Base-by-base conservation (phyloP, 306 rosid genomes). In the Sphenostylis stenocarpa region DNA sequence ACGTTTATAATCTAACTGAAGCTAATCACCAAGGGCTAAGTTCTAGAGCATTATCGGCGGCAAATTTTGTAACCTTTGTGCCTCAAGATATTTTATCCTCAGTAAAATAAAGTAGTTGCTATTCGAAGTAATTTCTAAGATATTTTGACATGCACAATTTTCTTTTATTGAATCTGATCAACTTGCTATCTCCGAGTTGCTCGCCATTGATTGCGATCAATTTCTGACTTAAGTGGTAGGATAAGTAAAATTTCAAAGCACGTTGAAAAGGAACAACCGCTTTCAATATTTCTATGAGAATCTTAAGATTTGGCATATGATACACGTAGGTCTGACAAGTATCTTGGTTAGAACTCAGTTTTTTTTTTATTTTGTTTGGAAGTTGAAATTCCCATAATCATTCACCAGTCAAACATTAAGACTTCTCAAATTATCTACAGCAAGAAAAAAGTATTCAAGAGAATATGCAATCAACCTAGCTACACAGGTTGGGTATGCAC, bases 401-500 rank as follows among this genome's bases (percentile, higher is more conserved):
- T 69, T 81, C 74, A 49, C 39, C 72, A 76, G 17, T 64, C 76
- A 77, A 43, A 61, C 72, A 77, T 73, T 5, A 29, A 57, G 28
- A 21, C 67, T 11, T 51, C 12, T n/a, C 29, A 66, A 77, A 23
- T 63, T 78, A 75, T 78, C 78, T 77, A 81, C 75, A 76, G 48
- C 77, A 75, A 72, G 78, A 82, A 67, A 65, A 52, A 58, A 61
- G n/a, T 78, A 72, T 64, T 78, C 29, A 34, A 55, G 79, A 45
- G 75, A 75, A 60, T 7, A 60, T 24, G 66, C 79, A 77, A 75
- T 67, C 65, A 64, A 64, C 78, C 76, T 83, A 90, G 75, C 77
- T 88, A 84, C 86, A 88, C 23, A 90, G 82, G 62, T 83, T 86
- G 48, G 92, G 91, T 31, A 86, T 85, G 86, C 86, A 88, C 20